Evolutionary conservation across 352 stramenopile species (phyloP), one percentile per base, ranked within the genome.

Genomic region (Saprolegnia parasitica): DNA sequence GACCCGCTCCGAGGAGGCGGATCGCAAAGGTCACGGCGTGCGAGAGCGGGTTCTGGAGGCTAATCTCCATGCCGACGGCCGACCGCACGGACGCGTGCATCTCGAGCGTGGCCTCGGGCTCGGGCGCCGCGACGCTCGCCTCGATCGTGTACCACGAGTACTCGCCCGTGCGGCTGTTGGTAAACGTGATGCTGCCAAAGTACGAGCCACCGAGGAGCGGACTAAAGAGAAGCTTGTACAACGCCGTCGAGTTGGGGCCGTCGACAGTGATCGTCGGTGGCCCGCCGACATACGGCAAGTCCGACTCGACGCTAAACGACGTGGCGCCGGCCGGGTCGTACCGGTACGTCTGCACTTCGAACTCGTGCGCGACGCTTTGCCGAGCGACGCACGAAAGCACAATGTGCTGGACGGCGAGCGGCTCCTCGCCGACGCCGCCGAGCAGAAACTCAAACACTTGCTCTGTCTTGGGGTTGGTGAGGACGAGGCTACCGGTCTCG

Each of bases 111-210:
- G 78, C 76, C 68, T 97, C 88, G 0, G 87, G 85, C 16, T 86
- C 77, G 0, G 87, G 87, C 5, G 84, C 81, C 52, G 75, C 79
- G 4, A 94, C 89, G 1, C 83, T 81, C 13, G 96, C 89, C 68
- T 97, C 88, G 5, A 98, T 83, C 15, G 95, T 98, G 75, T 97
- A 98, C 95, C 95, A 98, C 10, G 92, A 72, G 67, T 89, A 96
- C 64, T 92, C 81, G n/a, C 78, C 83, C 23, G 81, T 92, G 9
- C 67, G 60, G 35, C 80, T 72, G 62, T 96, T 93, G 13, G 83
- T 97, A 67, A 98, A 98, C 15, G 90, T 97, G 56, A 98, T 81
- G 9, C 86, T 94, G 8, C 95, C 95, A 75, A 94, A 96, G 71
- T 97, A 98, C 47, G 79, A 88, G 11, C 95, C 94, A 13, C 91